Base-by-base conservation (phyloP, 2,329 filamentous ascomycete species). In the Cladosporium sp. region DNA sequence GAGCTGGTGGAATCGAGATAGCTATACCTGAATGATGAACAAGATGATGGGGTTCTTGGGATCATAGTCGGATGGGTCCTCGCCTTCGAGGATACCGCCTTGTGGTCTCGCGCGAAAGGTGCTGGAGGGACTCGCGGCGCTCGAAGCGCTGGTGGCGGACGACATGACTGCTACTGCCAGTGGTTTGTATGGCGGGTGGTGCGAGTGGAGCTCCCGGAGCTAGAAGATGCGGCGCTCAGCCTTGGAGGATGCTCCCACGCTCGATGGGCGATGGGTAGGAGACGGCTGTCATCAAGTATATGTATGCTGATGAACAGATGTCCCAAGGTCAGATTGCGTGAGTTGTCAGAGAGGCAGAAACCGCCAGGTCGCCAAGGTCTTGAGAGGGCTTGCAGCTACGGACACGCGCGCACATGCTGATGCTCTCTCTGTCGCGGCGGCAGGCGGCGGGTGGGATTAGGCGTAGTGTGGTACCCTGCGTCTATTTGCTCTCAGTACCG, bases 1-100 rank as follows among this genome's bases (percentile, higher is more conserved):
- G 9, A 17, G 15, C n/a, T 8, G 19, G n/a, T 15, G 18, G n/a
- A 20, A 24, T 3, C 24, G 8, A 18, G 18, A 24, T 17, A 4
- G 13, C 3, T 65, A 29, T 71, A 81, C 83, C 77, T 86, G 86
- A 43, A 90, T 85, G 61, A 90, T 88, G 69, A 91, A 89, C 41
- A 88, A 68, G 40, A 82, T 80, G 55, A 91, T 84, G 6, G 87
- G 88, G 57, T 89, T 85, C 51, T 80, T 85, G 9, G 84, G 62
- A 59, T 86, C 82, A 70, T 86, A 89, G 24, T 78, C 64, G 24
- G 85, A 76, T 1, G 88, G 88, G 56, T 89, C 83, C 47, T 79
- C 71, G 38, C 84, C 83, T 57, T 89, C 86, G 38, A 92, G 73
- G 53, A 92, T 80, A 56, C 88, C 88, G 45, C 77, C 83, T 65